Evolutionary conservation across 306 rosid genomes (phyloP).

Genomic region (Lupinus albus): DNA sequence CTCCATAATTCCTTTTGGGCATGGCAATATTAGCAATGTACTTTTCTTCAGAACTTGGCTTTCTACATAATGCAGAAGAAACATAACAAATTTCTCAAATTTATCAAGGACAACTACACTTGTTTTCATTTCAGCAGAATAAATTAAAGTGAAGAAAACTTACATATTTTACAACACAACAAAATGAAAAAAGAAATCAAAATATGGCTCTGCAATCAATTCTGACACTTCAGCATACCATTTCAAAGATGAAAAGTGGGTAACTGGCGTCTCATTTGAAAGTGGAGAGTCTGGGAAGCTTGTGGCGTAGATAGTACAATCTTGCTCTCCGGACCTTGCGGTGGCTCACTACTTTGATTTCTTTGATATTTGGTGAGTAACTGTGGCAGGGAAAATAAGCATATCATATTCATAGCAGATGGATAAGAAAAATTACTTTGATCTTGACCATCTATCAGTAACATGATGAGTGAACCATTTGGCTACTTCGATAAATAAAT

Average conservation of each 20-base stretch:
- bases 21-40: background rate
- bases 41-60: slow-evolving; percentile 20
- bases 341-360: slow-evolving; percentile 73
- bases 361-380: slow-evolving; percentile 94
- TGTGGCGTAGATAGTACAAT: slow-evolving; percentile 82
- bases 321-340: slow-evolving; percentile 94
- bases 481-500: background rate
- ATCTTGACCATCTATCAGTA: background rate
- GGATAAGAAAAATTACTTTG: background rate
- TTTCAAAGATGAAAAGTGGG: slow-evolving; percentile 32
- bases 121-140: slow-evolving; percentile 28
- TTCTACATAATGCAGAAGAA: slow-evolving; percentile 33
- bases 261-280: slow-evolving; percentile 65
- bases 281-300: slow-evolving; percentile 94
- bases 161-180: slow-evolving; percentile 45
- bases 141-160: slow-evolving; percentile 11
- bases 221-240: slow-evolving; percentile 36
- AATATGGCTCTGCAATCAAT: slow-evolving; percentile 29
- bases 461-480: slow-evolving; percentile 3
- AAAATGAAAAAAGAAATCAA: slow-evolving; percentile 34
- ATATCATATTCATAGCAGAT: slow-evolving; percentile 24
- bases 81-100: slow-evolving; percentile 27
- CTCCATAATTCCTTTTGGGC: no score
- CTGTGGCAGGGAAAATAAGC: slow-evolving; percentile 51
- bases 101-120: slow-evolving; percentile 27